These are phyloP conservation scores for Cryptosporidium sp. DNA, from an alignment of 169 alveolate genomes.

Conservation along the genomic window DNA sequence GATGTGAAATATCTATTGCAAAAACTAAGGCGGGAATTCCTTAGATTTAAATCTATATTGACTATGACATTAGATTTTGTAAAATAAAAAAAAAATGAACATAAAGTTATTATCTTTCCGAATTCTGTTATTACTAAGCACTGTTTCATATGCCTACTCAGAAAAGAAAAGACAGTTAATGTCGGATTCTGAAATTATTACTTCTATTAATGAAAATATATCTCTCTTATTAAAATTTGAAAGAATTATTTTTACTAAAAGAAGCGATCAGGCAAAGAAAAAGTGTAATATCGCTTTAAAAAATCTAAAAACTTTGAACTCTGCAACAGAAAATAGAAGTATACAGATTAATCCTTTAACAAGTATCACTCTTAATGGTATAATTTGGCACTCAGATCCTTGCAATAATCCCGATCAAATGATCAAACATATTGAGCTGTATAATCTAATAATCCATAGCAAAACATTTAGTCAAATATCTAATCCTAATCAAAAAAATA, in stretches of 20 bases:
- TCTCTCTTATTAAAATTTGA: constrained; percentile 8
- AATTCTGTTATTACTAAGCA: background rate
- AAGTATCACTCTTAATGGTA: constrained; percentile 35
- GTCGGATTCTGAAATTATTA: constrained; percentile 43
- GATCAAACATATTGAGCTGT: constrained; percentile 11
- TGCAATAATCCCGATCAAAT: constrained; percentile 26
- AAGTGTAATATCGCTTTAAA: constrained; percentile 41
- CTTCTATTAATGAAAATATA: constrained; percentile 23
- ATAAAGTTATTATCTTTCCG: background rate
- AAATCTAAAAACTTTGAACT: constrained; percentile 18
- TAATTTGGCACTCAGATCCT: constrained; percentile 66
- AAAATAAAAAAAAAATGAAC: constrained; percentile 3
- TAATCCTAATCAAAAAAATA: background rate
- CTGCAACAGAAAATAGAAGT: constrained; percentile 39
- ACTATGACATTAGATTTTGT: background rate
- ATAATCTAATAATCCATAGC: background rate
- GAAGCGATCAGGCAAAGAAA: constrained; percentile 20
- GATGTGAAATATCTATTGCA: background rate
- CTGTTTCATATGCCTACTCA: background rate
- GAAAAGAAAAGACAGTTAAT: constrained; percentile 39
- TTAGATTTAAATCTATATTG: constrained; percentile 3
- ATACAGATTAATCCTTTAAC: constrained; percentile 29
- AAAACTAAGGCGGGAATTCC: constrained; percentile 31
- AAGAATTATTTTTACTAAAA: background rate
- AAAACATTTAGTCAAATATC: background rate